Evolutionary conservation across 495 filamentous ascomycete genomes (phyloP), one percentile per base, ranked within the genome.

Genomic region (Tuber melanosporum): DNA sequence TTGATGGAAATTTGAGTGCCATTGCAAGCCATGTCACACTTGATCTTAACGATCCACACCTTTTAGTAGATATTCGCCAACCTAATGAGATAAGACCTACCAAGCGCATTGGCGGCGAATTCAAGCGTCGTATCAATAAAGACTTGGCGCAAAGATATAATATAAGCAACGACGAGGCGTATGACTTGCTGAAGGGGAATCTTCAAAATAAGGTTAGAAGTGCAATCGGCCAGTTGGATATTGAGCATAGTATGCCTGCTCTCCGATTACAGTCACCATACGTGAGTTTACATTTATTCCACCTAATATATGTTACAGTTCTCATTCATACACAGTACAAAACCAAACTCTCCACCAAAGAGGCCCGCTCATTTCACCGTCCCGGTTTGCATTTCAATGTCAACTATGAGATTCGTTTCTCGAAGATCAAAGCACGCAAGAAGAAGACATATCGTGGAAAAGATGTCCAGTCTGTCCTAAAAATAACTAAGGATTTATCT

Each of bases 131-230:
- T 84, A 87, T 90, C 22, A 87, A 87, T 36, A 89, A 88, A 43
- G 87, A 89, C 71, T 85, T 96, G n/a, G 89, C 87, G 42, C 88
- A 91, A 77, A 89, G 94, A 39, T 98, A 97, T 87, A 98, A 98
- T 84, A 92, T 97, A 72, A 97, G 95, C 43, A 97, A 97, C 76
- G 95, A 99, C 81, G 91, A 93, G 70, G 94, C 94, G 2, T 99
- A 99, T 83, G 93, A 97, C 80, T 90, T 92, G 73, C 88, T 99
- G 69, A 98, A 99, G 85, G 93, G 96, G 83, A 99, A 98, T 83
- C 93, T 94, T 79, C 93, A 96, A 85, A 95, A 91, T 87, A 97
- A 96, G 85, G 91, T 99, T 78, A 91, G 95, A 62, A 95, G 93
- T 71, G 96, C 92, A 0, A 87, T 99, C 73, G 93, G 93, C 10